Evolutionary conservation across 768 basidiomycete genomes (phyloP), one percentile per base, ranked within the genome.

Genomic region (Suillus subluteus): DNA sequence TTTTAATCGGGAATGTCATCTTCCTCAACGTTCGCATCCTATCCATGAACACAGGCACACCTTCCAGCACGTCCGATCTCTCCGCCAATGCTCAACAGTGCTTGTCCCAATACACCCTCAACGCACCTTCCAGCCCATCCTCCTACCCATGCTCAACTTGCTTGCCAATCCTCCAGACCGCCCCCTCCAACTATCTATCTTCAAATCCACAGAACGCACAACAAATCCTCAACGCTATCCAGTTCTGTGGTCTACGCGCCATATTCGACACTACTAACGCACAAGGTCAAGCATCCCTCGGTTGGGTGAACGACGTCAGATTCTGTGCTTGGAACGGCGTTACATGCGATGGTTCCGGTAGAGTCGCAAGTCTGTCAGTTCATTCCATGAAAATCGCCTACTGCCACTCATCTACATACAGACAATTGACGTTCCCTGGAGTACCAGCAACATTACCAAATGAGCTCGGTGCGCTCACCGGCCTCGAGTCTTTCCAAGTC

Each of bases 241-340:
- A 86, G 68, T 86, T 86, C 67, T 86, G 84, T 65, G 76, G 84
- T 15, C 75, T 86, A 40, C 75, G 81, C 7, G 75, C 82, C 13
- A 69, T 86, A 67, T 84, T 81, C 68, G 80, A 81, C 61, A 77
- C 75, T 2, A 72, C 82, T 12, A 72, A 76, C 18, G 67, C 73
- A 18, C 71, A 75, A 62, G 82, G 80, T 1, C 83, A 83, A 70
- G 69, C 76, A 1, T 74, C 71, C 1, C 76, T 86, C 11, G 75
- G 80, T 7, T 86, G 85, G 85, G 76, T 79, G 58, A 79, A 81
- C 67, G 80, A 84, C 61, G 69, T 79, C 46, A 75, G 78, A 59
- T 83, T 82, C 67, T 86, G 84, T 68, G 73, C 78, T 1, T 86
- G 85, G 85, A 74, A 68, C 8, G 85, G 85, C 3, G 80, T 86